Base-by-base conservation (phyloP, 2,329 filamentous ascomycete species). In the Fusarium albosuccineum region DNA sequence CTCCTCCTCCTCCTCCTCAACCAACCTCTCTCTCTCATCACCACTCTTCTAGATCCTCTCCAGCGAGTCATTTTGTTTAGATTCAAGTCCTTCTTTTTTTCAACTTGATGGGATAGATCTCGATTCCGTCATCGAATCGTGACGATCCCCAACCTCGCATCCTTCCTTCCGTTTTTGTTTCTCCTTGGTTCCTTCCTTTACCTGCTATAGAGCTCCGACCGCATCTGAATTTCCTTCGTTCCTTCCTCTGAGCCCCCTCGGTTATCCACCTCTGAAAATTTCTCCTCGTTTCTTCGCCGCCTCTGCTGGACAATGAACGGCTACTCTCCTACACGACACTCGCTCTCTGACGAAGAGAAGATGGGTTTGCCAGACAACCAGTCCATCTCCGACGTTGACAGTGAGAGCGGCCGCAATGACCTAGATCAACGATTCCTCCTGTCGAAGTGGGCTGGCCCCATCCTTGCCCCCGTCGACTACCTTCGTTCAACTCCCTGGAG, bases 311-410 rank as follows among this genome's bases (percentile, higher is more conserved):
- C 73, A 69, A 84, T 85, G 82, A 78, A 77, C 67, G 76, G 75
- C 60, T 75, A 79, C 70, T 76, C 76, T 59, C 64, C 74, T 22
- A 76, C 75, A n/a, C 75, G 71, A 50, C 70, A 74, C 62, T 75
- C 77, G 34, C 74, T 77, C 62, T 76, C 76, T 51, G 61, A 79
- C 52, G 81, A 84, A 73, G 83, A 85, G 76, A 83, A 80, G 68
- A 73, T 80, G 56, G 75, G 76, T 13, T 75, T 85, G 34, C 73
- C 84, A 33, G 81, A 84, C n/a, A 80, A 83, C 53, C 80, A 78
- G 61, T 75, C 77, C 14, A 55, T 77, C 30, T 70, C 82, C 11
- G 83, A 86, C 53, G 70, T 76, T 42, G 82, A 84, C 50, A 83
- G 80, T 70, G 82, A 80, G 27, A 73, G 62, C 61, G 79, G 78